A percentile compares a stretch with the other conserved stretches of the same genome.
phyloP scores from a whole-genome alignment of 2,329 filamentous ascomycete genomes.

The Drechslera avenae region DNA sequence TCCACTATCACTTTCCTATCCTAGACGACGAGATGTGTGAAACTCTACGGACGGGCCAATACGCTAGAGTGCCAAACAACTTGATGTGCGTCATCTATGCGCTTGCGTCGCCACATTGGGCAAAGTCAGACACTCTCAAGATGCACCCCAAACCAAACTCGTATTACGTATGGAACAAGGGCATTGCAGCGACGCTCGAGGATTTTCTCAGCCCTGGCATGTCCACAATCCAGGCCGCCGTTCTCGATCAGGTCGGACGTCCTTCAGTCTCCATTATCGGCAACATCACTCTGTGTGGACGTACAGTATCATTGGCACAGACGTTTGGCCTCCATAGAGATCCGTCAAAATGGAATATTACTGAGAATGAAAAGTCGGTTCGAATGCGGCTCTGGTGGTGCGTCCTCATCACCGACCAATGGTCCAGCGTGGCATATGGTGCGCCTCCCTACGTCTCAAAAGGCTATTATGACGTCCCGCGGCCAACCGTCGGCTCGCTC shows the following conservation, averaged over 20 bases:
- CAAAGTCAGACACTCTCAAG: constrained; percentile 43
- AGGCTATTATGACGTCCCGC: constrained; percentile 61
- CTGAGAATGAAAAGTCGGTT: constrained; percentile 56
- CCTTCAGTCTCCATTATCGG: constrained; percentile 50
- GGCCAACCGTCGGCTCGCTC: constrained; percentile 54
- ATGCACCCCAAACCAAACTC: constrained; percentile 46
- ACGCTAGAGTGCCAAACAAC: constrained; percentile 41
- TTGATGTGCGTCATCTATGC: constrained; percentile 50
- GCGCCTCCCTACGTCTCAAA: constrained; percentile 60
- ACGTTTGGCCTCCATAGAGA: constrained; percentile 62
- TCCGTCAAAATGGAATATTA: constrained; percentile 59
- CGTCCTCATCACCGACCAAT: constrained; percentile 62
- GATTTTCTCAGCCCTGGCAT: constrained; percentile 51
- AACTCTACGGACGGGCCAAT: constrained; percentile 43
- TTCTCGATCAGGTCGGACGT: constrained; percentile 50
- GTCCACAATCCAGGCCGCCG: constrained; percentile 47
- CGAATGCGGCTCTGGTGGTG: constrained; percentile 63
- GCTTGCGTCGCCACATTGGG: constrained; percentile 46
- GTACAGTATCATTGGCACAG: constrained; percentile 60
- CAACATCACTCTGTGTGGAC: constrained; percentile 60
- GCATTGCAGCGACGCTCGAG: constrained; percentile 49
- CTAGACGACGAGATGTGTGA: constrained; percentile 48
- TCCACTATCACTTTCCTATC: constrained; percentile 49
- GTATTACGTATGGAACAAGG: constrained; percentile 51
- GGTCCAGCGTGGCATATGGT: constrained; percentile 62